These are phyloP conservation scores for Penicillium turbatum DNA, from an alignment of 495 filamentous ascomycete genomes.

Conservation along the genomic window DNA sequence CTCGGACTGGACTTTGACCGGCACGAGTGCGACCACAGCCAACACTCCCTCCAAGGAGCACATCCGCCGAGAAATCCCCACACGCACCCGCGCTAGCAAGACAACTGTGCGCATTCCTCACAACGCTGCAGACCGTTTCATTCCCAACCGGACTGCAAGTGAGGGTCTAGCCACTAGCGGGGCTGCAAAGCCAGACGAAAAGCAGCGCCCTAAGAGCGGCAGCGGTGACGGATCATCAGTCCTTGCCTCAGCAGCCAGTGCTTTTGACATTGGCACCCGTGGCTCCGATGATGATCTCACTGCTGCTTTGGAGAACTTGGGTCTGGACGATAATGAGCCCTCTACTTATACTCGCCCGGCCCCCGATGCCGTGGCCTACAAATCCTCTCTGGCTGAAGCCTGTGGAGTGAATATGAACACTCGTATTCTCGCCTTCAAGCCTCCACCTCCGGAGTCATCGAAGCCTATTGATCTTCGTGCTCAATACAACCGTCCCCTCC, in stretches of 20 bases:
- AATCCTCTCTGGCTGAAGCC: slow-evolving; percentile 84
- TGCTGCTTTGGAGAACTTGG: slow-evolving; percentile 72
- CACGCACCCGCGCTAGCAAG: slow-evolving; percentile 56
- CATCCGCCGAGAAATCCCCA: slow-evolving; percentile 53
- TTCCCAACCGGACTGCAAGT: slow-evolving; percentile 85
- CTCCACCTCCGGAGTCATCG: slow-evolving; percentile 89
- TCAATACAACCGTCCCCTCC: slow-evolving; percentile 96
- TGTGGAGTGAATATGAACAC: slow-evolving; percentile 91
- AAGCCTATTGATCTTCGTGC: slow-evolving; percentile 96
- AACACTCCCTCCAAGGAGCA: slow-evolving; percentile 71
- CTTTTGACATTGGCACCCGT: slow-evolving; percentile 60
- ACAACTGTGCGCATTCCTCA: slow-evolving; percentile 72
- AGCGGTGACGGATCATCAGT: slow-evolving; percentile 64
- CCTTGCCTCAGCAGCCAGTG: slow-evolving; percentile 62
- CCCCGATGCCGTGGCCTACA: slow-evolving; percentile 83
- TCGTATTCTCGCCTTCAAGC: slow-evolving; percentile 98
- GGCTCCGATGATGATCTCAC: slow-evolving; percentile 71
- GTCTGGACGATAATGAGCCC: slow-evolving; percentile 59
- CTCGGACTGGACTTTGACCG: slow-evolving; percentile 86
- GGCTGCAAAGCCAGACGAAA: slow-evolving; percentile 73
- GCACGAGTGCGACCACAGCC: slow-evolving; percentile 61
- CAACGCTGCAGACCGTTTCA: slow-evolving; percentile 88
- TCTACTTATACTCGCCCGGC: slow-evolving; percentile 66
- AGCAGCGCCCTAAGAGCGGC: slow-evolving; percentile 64
- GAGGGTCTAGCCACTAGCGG: slow-evolving; percentile 80